Conservation (phyloP, 1,139 yeast species). For the Schizosaccharomyces versatilis region DNA sequence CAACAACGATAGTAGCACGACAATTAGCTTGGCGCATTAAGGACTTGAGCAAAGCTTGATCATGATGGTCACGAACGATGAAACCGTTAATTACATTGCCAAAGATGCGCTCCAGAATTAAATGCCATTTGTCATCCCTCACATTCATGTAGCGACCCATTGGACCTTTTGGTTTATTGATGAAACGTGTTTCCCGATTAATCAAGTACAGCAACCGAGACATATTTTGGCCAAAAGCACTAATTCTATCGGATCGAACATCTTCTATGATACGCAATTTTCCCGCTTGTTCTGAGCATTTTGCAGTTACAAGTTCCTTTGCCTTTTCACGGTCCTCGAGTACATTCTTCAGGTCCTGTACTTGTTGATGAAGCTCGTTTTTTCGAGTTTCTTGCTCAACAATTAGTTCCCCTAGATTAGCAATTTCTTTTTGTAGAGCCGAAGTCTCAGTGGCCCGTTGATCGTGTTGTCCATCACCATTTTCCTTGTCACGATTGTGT, state of each 20-base stretch:
- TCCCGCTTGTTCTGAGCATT: constrained; percentile 10
- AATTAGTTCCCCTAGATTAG: constrained; percentile 4
- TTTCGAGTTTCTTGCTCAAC: constrained; percentile 5
- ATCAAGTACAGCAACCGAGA: constrained; percentile 26
- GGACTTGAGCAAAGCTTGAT: constrained; percentile 28
- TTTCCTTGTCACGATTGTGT: not conserved
- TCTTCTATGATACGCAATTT: constrained; percentile 12
- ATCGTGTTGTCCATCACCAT: not conserved
- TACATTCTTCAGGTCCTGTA: constrained; percentile 16
- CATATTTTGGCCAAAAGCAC: constrained; percentile 31
- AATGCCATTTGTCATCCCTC: constrained; percentile 39
- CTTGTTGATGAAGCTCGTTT: constrained; percentile 15
- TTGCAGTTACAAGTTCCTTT: constrained; percentile 15
- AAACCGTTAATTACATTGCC: constrained; percentile 36
- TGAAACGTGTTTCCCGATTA: constrained; percentile 21
- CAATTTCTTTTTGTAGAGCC: constrained; percentile 16
- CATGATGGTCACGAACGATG: constrained; percentile 43
- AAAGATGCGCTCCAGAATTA: constrained; percentile 34
- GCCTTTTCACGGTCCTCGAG: constrained; percentile 15
- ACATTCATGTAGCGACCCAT: constrained; percentile 42
- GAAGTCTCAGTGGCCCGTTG: constrained; percentile 13
- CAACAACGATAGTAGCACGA: constrained; percentile 24
- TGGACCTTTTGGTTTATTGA: constrained; percentile 56
- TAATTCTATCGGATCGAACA: constrained; percentile 15
- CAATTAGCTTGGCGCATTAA: constrained; percentile 22